Percentiles rank a stretch among this genome's conserved stretches.
These are phyloP conservation scores for Eudorina sp. DNA, from an alignment of 139 green algal species.

Conservation along the genomic window DNA sequence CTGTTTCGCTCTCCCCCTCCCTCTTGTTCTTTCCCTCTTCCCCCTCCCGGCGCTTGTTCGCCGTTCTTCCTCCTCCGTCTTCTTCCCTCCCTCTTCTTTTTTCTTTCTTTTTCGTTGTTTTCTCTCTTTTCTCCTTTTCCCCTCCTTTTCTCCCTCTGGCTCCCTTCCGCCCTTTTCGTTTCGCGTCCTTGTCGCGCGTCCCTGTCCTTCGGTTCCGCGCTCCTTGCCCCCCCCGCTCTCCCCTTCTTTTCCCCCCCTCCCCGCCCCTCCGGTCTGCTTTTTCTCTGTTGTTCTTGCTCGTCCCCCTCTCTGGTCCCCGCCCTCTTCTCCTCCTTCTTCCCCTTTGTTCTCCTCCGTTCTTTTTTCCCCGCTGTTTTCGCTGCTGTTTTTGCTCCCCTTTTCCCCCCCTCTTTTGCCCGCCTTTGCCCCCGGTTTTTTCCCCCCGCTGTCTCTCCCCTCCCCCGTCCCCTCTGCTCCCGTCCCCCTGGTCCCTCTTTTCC, in stretches of 20 bases:
- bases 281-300: background rate
- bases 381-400: background rate
- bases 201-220: background rate
- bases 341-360: background rate
- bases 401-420: background rate
- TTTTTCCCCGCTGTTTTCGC: background rate
- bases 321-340: background rate
- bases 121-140: background rate
- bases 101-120: background rate
- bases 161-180: background rate
- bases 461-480: background rate
- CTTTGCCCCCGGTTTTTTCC: background rate
- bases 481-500: background rate
- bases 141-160: background rate
- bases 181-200: no score
- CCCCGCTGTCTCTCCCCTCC: background rate
- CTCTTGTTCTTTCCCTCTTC: background rate
- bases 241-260: background rate
- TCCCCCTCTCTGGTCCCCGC: no score
- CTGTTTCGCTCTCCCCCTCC: no score
- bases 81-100: background rate
- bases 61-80: background rate
- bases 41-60: background rate
- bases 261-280: background rate
- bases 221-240: background rate